Percentiles rank a stretch among this genome's conserved stretches.
These are phyloP conservation scores for Boletus sensibilis DNA, from an alignment of 768 basidiomycete species.

Conservation along the genomic window DNA sequence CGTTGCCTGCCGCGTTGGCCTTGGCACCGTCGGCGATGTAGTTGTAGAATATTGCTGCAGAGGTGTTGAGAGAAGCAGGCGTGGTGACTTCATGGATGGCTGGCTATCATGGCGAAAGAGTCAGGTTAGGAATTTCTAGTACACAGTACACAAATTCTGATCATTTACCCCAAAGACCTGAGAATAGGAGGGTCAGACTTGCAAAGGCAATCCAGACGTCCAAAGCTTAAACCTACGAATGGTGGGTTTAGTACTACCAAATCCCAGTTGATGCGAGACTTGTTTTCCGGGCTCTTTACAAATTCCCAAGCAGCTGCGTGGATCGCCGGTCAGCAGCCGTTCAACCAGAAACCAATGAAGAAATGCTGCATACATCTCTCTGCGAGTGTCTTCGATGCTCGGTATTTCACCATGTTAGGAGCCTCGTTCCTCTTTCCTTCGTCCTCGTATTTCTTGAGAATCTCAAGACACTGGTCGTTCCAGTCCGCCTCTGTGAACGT, in stretches of 20 bases:
- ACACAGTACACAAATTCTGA: background rate
- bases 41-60: slow-evolving; percentile 36
- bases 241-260: slow-evolving; percentile 42
- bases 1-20: slow-evolving; percentile 23
- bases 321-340: background rate
- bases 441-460: slow-evolving; percentile 44
- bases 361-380: slow-evolving; percentile 46
- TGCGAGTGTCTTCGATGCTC: slow-evolving; percentile 62
- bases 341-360: background rate
- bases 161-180: slow-evolving; percentile 32
- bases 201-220: background rate
- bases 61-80: slow-evolving; percentile 40
- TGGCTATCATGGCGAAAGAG: slow-evolving; percentile 31
- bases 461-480: slow-evolving; percentile 47
- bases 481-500: slow-evolving; percentile 55
- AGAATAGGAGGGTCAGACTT: background rate
- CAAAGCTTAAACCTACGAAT: slow-evolving; percentile 23
- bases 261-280: slow-evolving; percentile 38
- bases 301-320: slow-evolving; percentile 49
- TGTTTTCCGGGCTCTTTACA: slow-evolving; percentile 30
- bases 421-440: slow-evolving; percentile 46
- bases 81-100: slow-evolving; percentile 40
- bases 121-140: background rate
- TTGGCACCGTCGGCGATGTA: slow-evolving; percentile 28
- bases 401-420: slow-evolving; percentile 41